A percentile compares a stretch with the other conserved stretches of the same genome.
Evolutionary conservation across 106 monocot genomes (phyloP).

Genomic region (Vanilla planifolia): DNA sequence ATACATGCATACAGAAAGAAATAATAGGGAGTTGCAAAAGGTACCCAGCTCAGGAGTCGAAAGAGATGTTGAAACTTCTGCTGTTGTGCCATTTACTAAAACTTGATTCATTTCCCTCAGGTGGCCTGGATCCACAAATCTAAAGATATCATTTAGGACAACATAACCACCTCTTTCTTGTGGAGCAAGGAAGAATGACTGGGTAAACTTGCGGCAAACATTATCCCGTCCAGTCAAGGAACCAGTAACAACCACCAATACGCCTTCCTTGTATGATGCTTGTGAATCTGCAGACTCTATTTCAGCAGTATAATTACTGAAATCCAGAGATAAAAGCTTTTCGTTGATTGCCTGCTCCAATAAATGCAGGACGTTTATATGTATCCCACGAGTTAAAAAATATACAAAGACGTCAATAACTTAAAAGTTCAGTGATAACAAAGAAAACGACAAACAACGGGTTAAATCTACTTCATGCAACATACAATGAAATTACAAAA

Average conservation of each 20-base stretch:
- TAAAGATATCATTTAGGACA: conserved; percentile 67
- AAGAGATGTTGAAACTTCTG: conserved; percentile 11
- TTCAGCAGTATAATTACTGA: conserved; percentile 29
- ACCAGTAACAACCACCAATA: conserved; percentile 50
- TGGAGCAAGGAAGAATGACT: conserved; percentile 85
- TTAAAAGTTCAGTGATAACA: neutral
- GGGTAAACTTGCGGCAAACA: conserved; percentile 36
- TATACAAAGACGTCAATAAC: neutral
- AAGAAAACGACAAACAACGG: too few species aligned
- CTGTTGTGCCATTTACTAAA: conserved; percentile 12
- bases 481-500: too few species aligned
- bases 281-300: conserved; percentile 45
- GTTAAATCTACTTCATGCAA: too few species aligned
- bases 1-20: neutral
- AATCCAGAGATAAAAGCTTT: conserved; percentile 36
- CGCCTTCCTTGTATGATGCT: conserved; percentile 48
- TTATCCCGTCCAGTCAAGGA: conserved; percentile 38
- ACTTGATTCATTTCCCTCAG: conserved; percentile 21
- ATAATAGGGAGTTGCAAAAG: too few species aligned
- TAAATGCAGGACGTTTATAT: neutral
- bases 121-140: conserved; percentile 29
- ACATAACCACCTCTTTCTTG: conserved; percentile 67
- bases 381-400: neutral
- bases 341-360: conserved; percentile 48
- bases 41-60: conserved; percentile 26